These are phyloP conservation scores for Lecanicillium sp. DNA, from an alignment of 2,329 filamentous ascomycete genomes.

Conservation along the genomic window DNA sequence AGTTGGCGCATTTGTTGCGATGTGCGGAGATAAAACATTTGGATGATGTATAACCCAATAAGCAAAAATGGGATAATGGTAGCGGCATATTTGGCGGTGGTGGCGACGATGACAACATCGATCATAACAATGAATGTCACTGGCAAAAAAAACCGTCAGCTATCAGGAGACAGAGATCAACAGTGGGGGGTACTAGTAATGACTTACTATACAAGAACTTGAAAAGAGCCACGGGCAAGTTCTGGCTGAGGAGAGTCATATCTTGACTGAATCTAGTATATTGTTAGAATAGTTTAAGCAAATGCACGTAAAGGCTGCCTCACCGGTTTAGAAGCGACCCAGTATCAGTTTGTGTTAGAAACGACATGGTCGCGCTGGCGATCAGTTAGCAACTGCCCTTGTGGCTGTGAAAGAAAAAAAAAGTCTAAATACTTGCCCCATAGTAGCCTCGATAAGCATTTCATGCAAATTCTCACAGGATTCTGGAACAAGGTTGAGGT, in stretches of 20 bases:
- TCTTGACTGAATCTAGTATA: constrained; percentile 26
- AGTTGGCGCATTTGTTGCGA: constrained; percentile 46
- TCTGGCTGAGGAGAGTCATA: constrained; percentile 23
- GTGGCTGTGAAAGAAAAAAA: too few relatives aligned
- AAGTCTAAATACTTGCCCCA: too few relatives aligned
- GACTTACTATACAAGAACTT: constrained; percentile 17
- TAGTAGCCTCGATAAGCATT: not conserved
- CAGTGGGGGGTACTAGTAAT: constrained; percentile 16
- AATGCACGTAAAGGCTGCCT: too few relatives aligned
- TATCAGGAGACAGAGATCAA: not conserved
- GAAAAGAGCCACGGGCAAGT: constrained; percentile 21
- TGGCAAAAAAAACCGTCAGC: not conserved
- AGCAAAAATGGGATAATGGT: constrained; percentile 30
- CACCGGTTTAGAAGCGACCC: constrained; percentile 33
- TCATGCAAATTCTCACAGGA: not conserved
- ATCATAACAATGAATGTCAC: not conserved
- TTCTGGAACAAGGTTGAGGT: not conserved
- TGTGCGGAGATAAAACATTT: constrained; percentile 31
- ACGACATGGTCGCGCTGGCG: constrained; percentile 30
- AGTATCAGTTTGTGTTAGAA: constrained; percentile 31
- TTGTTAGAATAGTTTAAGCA: too few relatives aligned
- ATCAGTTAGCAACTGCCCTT: too few relatives aligned
- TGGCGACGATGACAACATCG: constrained; percentile 21
- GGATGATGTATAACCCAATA: constrained; percentile 11
- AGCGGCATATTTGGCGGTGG: constrained; percentile 32